Conservation (phyloP, 495 filamentous ascomycete genomes). For the Lepidopterella palustris region DNA sequence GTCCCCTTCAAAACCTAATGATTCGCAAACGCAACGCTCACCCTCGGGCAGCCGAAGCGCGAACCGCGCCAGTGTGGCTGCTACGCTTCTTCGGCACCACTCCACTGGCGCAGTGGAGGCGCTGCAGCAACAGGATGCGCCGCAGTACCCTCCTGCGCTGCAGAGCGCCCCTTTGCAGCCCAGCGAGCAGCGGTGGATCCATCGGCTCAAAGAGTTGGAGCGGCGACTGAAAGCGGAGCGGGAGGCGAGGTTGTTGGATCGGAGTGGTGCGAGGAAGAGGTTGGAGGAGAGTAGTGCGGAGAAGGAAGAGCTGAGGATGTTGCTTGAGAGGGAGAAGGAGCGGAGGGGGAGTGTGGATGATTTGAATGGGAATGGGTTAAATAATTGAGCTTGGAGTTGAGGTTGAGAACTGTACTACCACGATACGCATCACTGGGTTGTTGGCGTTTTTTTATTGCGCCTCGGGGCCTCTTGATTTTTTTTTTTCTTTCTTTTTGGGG, state of each 20-base stretch:
- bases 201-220: constrained; percentile 80
- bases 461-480: too few species aligned
- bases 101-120: constrained; percentile 43
- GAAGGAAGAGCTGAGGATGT: constrained; percentile 62
- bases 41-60: constrained; percentile 16
- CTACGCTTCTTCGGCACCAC: constrained; percentile 47
- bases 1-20: not conserved
- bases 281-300: constrained; percentile 76
- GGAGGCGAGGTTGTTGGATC: constrained; percentile 78
- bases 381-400: too few species aligned
- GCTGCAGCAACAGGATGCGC: constrained; percentile 12
- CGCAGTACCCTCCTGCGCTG: constrained; percentile 21
- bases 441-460: too few species aligned
- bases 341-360: constrained; percentile 36
- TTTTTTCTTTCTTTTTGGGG: too few species aligned
- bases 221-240: constrained; percentile 81
- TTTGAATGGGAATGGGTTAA: not conserved
- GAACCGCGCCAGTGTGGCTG: constrained; percentile 32
- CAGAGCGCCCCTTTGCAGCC: constrained; percentile 23
- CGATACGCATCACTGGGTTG: too few species aligned
- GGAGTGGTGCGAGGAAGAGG: constrained; percentile 72
- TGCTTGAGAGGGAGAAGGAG: constrained; percentile 60
- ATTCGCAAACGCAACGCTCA: constrained; percentile 19
- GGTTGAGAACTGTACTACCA: too few species aligned
- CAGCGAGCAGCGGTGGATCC: constrained; percentile 70